Percentiles rank a stretch among this genome's conserved stretches.
Evolutionary conservation across 352 stramenopile species (phyloP).

Genomic region (Pythium volutum): DNA sequence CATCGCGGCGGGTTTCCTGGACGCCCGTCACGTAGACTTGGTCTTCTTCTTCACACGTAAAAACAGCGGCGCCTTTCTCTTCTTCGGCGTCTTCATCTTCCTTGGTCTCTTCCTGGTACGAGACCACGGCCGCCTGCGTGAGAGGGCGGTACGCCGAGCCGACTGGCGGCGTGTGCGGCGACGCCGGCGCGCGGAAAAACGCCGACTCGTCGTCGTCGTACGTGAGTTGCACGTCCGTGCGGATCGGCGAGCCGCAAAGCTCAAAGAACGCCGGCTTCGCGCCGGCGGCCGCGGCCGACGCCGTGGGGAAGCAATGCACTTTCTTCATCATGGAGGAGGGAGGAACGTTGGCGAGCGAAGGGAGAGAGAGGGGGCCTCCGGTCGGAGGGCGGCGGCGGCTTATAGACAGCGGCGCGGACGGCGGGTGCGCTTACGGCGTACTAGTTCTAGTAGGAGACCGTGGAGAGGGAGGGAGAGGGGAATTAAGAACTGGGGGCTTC

Average conservation of each 20-base stretch:
- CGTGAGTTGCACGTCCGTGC: slow-evolving; percentile 43
- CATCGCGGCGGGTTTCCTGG: neutral
- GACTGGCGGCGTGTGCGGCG: slow-evolving; percentile 23
- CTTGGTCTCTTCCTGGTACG: slow-evolving; percentile 6
- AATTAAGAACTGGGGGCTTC: too few relatives aligned
- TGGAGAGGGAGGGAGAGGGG: neutral
- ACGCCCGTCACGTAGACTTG: neutral
- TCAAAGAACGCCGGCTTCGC: slow-evolving; percentile 57
- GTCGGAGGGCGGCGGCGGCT: neutral
- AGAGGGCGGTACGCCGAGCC: neutral
- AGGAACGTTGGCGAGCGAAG: neutral
- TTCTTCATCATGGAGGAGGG: slow-evolving; percentile 20
- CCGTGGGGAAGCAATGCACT: slow-evolving; percentile 24
- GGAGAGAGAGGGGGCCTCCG: neutral
- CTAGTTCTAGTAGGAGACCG: neutral
- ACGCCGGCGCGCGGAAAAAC: slow-evolving; percentile 27
- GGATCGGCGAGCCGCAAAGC: slow-evolving; percentile 77
- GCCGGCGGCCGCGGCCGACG: slow-evolving; percentile 24
- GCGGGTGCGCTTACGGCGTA: neutral
- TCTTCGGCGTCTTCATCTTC: slow-evolving; percentile 5
- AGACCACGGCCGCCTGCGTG: slow-evolving; percentile 9
- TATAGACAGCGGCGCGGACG: neutral
- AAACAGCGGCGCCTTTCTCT: neutral
- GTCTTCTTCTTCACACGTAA: neutral
- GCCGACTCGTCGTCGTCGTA: slow-evolving; percentile 39